phyloP scores from a whole-genome alignment of 225 moss, liverwort and hornwort species.

The Pseudoscleropodium purum region DNA sequence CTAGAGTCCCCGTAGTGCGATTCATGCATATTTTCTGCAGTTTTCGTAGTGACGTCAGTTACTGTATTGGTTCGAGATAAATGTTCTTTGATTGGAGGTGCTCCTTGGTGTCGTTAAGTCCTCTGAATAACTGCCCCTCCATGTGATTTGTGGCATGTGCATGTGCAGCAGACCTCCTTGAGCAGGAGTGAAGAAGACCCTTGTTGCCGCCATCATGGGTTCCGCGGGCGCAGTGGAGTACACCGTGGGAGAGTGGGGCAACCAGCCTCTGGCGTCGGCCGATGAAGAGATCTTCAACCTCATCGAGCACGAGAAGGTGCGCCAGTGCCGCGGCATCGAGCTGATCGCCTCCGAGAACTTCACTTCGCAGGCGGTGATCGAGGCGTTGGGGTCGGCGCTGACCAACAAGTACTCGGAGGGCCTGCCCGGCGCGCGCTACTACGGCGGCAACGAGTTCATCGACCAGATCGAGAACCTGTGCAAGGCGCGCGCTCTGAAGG shows the following conservation, averaged over 20 bases:
- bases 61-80: too few species aligned
- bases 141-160: background rate
- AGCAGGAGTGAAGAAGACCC: background rate
- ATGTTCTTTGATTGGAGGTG: background rate
- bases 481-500: slow-evolving; percentile 47
- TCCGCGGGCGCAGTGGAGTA: background rate
- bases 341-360: slow-evolving; percentile 59
- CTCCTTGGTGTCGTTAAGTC: background rate
- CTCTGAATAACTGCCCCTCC: background rate
- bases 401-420: slow-evolving; percentile 65
- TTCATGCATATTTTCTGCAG: background rate
- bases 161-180: background rate
- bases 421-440: slow-evolving; percentile 49
- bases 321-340: slow-evolving; percentile 54
- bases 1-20: too few species aligned
- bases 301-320: slow-evolving; percentile 58
- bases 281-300: slow-evolving; percentile 54
- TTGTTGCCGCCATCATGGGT: slow-evolving; percentile 3
- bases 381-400: slow-evolving; percentile 40
- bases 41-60: too few species aligned
- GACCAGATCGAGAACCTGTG: slow-evolving; percentile 54
- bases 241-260: slow-evolving; percentile 45
- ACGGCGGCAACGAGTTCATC: slow-evolving; percentile 57
- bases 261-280: slow-evolving; percentile 20
- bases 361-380: slow-evolving; percentile 51